Base-by-base conservation (phyloP, 1,284 basidiomycete species). In the Waitea zeae region DNA sequence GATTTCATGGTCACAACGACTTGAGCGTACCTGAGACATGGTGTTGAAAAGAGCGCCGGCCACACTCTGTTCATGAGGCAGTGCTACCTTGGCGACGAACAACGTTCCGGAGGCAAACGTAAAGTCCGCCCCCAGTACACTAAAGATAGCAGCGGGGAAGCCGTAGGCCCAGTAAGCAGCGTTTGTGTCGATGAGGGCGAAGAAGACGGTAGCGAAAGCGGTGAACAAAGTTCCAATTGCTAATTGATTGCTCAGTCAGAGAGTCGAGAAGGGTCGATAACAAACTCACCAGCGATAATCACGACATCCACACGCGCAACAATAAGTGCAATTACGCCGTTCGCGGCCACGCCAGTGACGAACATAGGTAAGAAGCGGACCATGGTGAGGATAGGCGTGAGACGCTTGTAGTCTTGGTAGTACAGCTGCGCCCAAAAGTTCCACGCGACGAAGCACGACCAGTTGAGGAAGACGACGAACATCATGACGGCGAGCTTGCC, bases 121-220 rank as follows among this genome's bases (percentile, higher is more conserved):
- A 46, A 88, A 81, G 48, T 88, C 83, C 0, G 73, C 79, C 22
- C 84, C 84, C 30, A 82, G 62, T 17, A 86, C 82, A 11, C 66
- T 56, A 36, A 83, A 45, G 41, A 78, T 62, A 26, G 84, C 72
- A 1, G 77, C 70, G 3, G 83, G 80, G 57, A 93, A 89, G 12
- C 75, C 76, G 38, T 68, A 80, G 1, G 71, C 70, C 84, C 84
- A 90, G 50, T 80, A 93, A 1, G 70, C 52, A 3, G 62, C 61
- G 3, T 57, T 41, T 0, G 73, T 64, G 12, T 68, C 47, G 38
- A 87, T 74, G 4, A 83, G 47, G 0, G 83, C 81, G 42, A 88
- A 81, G 3, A 89, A 58, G 20, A 88, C 54, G 38, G 69, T 70
- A 0, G 79, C 76, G 12, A 61, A 43, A 1, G 64, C 62, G 0